A percentile compares a stretch with the other conserved stretches of the same genome.
Evolutionary conservation across 805 yeast species (phyloP).

Genomic region (Hanseniaspora valbyensis): DNA sequence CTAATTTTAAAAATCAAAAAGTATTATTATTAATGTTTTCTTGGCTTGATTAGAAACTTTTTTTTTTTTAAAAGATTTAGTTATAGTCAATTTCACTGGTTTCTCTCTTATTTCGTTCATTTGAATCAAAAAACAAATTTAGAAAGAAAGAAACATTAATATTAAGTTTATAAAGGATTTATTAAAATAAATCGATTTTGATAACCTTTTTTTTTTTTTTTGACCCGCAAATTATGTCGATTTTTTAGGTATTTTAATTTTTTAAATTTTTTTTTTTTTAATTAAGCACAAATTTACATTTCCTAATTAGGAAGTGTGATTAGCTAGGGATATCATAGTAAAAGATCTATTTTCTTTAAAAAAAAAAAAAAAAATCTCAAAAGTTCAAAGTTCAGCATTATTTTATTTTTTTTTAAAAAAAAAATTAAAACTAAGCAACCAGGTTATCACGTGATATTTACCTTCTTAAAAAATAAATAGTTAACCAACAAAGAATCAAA

Average conservation of each 20-base stretch:
- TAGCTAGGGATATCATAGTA: no score
- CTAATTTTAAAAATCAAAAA: no score
- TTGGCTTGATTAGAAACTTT: no score
- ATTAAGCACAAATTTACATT: slow-evolving; percentile 3
- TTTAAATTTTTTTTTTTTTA: background rate
- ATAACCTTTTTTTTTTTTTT: background rate
- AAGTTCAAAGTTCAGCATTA: background rate
- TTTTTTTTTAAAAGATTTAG: no score
- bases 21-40: no score
- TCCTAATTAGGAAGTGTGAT: slow-evolving; percentile 9
- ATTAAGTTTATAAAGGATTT: background rate
- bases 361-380: no score
- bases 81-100: background rate
- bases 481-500: slow-evolving; percentile 14
- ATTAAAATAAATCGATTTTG: no score
- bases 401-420: background rate
- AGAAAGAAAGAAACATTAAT: no score
- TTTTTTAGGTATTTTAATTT: background rate
- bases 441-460: background rate
- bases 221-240: background rate
- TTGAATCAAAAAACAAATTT: background rate
- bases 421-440: background rate
- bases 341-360: no score
- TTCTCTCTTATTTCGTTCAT: background rate
- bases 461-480: background rate